phyloP scores from a whole-genome alignment of 2,329 filamentous ascomycete genomes.

The Colletotrichum eremochloae region DNA sequence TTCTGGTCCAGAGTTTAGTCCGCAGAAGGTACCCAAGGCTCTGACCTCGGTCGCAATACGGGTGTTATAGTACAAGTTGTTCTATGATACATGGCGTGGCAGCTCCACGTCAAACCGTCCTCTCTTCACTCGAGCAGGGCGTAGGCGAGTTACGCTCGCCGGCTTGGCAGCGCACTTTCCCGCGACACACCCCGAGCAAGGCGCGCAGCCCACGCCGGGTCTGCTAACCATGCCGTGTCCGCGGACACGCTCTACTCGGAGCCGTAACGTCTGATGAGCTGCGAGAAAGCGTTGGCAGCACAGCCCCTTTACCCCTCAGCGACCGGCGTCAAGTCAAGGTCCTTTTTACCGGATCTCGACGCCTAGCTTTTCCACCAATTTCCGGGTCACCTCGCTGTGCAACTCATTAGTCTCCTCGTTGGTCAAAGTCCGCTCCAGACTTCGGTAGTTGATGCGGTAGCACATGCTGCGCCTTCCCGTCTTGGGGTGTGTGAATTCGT shows the following conservation, averaged over 20 bases:
- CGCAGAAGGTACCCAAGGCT: not conserved
- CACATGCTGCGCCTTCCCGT: slow-evolving; percentile 86
- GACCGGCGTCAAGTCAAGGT: slow-evolving; percentile 18
- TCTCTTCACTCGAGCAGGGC: slow-evolving; percentile 6
- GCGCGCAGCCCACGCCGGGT: slow-evolving; percentile 11
- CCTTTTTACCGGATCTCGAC: slow-evolving; percentile 75
- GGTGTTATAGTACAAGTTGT: slow-evolving; percentile 33
- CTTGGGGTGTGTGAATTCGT: slow-evolving; percentile 91
- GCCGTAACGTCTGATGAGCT: slow-evolving; percentile 32
- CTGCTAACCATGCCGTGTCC: slow-evolving; percentile 13
- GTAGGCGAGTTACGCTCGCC: not conserved
- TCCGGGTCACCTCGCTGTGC: slow-evolving; percentile 75
- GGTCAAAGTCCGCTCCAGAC: slow-evolving; percentile 89
- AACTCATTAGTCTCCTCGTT: slow-evolving; percentile 83
- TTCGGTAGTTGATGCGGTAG: slow-evolving; percentile 94
- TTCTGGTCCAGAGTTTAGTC: not conserved
- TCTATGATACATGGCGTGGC: slow-evolving; percentile 38
- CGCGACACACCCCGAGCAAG: slow-evolving; percentile 21
- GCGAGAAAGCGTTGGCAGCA: slow-evolving; percentile 26
- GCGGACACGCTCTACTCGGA: slow-evolving; percentile 16
- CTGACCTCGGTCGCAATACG: not conserved
- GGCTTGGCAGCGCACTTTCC: slow-evolving; percentile 5
- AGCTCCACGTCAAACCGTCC: slow-evolving; percentile 12
- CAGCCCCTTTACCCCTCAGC: slow-evolving; percentile 41
- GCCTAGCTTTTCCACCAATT: slow-evolving; percentile 77